These are phyloP conservation scores for Populus hybrid DNA, from an alignment of 441 rosid species.

Conservation along the genomic window DNA sequence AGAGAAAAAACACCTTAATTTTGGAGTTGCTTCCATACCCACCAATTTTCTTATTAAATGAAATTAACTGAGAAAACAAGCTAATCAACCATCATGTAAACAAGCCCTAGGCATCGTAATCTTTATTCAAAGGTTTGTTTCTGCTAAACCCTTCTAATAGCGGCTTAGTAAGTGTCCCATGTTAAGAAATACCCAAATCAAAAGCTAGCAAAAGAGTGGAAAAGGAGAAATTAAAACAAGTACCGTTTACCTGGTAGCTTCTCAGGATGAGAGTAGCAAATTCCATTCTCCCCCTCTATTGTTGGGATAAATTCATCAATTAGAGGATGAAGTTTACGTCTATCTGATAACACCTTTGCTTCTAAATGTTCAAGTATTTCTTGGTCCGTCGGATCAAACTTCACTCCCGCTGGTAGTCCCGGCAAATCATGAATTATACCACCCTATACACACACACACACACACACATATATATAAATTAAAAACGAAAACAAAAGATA, in stretches of 20 bases:
- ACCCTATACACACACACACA: not conserved
- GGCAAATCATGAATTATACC: constrained; percentile 62
- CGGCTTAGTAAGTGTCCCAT: not conserved
- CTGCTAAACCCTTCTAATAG: not conserved
- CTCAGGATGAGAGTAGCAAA: constrained; percentile 95
- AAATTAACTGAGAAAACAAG: not conserved
- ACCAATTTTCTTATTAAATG: not conserved
- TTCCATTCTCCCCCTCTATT: constrained; percentile 84
- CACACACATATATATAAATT: not conserved
- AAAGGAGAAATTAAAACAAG: not conserved
- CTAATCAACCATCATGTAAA: not conserved
- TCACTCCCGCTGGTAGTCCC: constrained; percentile 94
- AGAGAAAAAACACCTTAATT: not conserved
- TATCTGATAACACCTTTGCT: constrained; percentile 63
- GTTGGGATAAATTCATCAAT: constrained; percentile 87
- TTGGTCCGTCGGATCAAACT: constrained; percentile 90
- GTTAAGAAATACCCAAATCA: not conserved
- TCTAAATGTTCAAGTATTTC: constrained; percentile 87
- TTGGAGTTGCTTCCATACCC: not conserved
- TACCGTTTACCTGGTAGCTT: constrained; percentile 71
- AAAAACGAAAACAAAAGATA: not conserved
- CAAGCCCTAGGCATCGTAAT: not conserved
- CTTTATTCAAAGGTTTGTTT: not conserved
- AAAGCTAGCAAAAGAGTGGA: not conserved
- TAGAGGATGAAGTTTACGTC: constrained; percentile 70